Conservation (phyloP, 2,329 filamentous ascomycete genomes). For the Plenodomus tracheiphilus region DNA sequence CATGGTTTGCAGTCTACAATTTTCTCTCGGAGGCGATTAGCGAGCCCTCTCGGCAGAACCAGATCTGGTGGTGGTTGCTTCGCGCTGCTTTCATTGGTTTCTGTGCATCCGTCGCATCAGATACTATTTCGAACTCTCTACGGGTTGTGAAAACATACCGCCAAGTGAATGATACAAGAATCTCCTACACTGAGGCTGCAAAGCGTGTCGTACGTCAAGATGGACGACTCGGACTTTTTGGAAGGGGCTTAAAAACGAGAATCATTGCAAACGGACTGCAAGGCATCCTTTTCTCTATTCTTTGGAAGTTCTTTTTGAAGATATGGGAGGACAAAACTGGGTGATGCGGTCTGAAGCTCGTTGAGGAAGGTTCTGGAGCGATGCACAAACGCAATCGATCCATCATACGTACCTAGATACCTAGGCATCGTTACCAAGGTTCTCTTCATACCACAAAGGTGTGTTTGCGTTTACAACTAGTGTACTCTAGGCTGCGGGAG, state of each 20-base stretch:
- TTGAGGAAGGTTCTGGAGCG: too few relatives aligned
- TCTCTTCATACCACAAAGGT: too few relatives aligned
- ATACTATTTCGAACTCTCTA: conserved; percentile 34
- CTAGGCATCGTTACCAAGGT: too few relatives aligned
- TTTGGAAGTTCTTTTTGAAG: conserved; percentile 35
- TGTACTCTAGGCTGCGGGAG: too few relatives aligned
- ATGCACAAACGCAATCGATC: too few relatives aligned
- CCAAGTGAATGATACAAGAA: conserved; percentile 31
- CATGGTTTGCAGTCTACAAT: conserved; percentile 36
- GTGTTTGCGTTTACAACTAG: too few relatives aligned
- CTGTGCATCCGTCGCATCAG: conserved; percentile 33
- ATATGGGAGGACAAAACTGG: conserved; percentile 26
- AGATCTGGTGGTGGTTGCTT: conserved; percentile 29
- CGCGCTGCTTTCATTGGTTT: conserved; percentile 35
- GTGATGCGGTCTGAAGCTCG: background rate
- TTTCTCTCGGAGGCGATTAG: conserved; percentile 26
- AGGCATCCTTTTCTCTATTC: conserved; percentile 33
- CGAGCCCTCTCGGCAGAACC: conserved; percentile 21
- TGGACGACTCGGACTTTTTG: conserved; percentile 27
- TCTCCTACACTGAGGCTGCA: conserved; percentile 33
- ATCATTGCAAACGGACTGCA: conserved; percentile 38
- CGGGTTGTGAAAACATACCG: conserved; percentile 36
- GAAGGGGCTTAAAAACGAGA: conserved; percentile 31
- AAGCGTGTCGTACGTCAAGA: conserved; percentile 29
- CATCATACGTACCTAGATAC: too few relatives aligned